Base-by-base conservation (phyloP, 169 alveolate species). In the Cryptosporidium ryanae region DNA sequence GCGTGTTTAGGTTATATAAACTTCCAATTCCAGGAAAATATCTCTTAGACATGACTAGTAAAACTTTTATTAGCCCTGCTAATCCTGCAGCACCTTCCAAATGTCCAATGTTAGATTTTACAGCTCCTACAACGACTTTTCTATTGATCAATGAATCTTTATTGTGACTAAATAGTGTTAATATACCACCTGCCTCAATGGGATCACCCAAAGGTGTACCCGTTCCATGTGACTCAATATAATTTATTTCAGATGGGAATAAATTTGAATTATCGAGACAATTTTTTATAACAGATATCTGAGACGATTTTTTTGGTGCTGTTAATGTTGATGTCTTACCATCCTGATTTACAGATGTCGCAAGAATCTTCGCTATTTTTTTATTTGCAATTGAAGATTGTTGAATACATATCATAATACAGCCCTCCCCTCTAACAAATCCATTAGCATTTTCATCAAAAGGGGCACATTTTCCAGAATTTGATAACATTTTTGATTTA, bases 141-240 rank as follows among this genome's bases (percentile, higher is more conserved):
- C 2, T 27, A 61, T 6, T 2, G 6, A 7, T 1, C 7, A 57
- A 23, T n/a, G 34, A 25, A n/a, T 25, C 13, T 13, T 61, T 10
- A 10, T 18, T 1, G 5, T 23, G 5, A 43, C n/a, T 27, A 61
- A 76, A 76, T 25, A 76, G 48, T 55, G 34, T 23, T 38, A 61
- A 57, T 54, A 76, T 15, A 34, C 94, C 93, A 6, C 84, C 82
- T 70, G 90, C 89, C 50, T 93, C 95, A 18, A 93, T 90, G 32
- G 92, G 91, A 54, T 93, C 95, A 0, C 95, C 95, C 61, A 93
- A 83, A 48, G 90, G 92, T 10, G 94, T 93, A 18, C 94, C 95
- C 13, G 95, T 93, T 63, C 95, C 95, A 59, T 93, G 95, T 25
- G 93, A 87, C 89, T 93, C 95, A 46, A 90, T 66, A 52, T 65